Evolutionary conservation across 495 filamentous ascomycete species (phyloP).

Genomic region (Neurospora tetrasperma): DNA sequence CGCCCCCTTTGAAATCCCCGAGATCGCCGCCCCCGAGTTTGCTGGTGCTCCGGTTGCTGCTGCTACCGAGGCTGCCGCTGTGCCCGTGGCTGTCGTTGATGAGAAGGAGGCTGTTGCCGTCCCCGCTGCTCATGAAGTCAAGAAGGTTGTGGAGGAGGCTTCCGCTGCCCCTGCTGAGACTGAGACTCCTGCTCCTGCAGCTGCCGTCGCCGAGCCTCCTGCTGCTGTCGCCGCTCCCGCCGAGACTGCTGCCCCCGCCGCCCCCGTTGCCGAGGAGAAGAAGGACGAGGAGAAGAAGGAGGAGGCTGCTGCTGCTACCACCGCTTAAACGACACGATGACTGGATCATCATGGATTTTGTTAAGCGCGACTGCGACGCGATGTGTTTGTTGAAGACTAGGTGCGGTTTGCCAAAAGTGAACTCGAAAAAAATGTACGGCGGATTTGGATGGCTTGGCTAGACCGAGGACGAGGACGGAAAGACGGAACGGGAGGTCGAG

Average conservation of each 20-base stretch:
- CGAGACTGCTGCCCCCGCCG: conserved; percentile 2
- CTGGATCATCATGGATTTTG: neutral
- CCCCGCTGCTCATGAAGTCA: neutral
- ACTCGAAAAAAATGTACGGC: neutral
- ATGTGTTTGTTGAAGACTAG: neutral
- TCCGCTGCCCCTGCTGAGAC: conserved; percentile 4
- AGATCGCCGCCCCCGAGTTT: neutral
- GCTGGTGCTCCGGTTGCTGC: conserved; percentile 49
- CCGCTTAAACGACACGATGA: conserved; percentile 2
- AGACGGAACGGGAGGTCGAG: neutral
- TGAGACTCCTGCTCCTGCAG: neutral
- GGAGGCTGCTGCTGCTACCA: conserved; percentile 1
- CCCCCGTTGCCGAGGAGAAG: conserved; percentile 8
- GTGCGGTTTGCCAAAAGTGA: neutral
- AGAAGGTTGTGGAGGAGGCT: conserved; percentile 4
- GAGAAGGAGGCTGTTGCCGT: conserved; percentile 8
- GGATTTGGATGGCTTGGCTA: neutral
- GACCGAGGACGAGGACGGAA: neutral
- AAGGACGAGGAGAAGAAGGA: conserved; percentile 12
- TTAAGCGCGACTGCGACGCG: neutral
- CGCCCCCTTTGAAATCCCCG: neutral
- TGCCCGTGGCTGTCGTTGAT: conserved; percentile 10
- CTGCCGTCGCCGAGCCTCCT: neutral
- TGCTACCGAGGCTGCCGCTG: conserved; percentile 37
- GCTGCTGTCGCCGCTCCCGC: conserved; percentile 3